Evolutionary conservation across 2,329 filamentous ascomycete genomes (phyloP), one percentile per base, ranked within the genome.

Genomic region (Alternaria sp.): DNA sequence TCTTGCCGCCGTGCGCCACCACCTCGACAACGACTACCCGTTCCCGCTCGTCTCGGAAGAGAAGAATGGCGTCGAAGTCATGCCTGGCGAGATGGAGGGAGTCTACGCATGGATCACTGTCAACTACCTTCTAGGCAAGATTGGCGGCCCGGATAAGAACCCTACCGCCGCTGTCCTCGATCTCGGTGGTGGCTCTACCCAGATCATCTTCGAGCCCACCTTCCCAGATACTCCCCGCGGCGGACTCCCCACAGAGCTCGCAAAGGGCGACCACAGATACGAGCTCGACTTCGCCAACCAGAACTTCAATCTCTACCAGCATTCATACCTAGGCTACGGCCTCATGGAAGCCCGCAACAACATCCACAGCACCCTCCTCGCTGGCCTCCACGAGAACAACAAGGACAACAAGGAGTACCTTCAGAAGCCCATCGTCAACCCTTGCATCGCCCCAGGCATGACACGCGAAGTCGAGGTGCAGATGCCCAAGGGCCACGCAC

Each of bases 21-120:
- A 94, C 69, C 85, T 99, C 25, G 96, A 99, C 83, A 93, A 89
- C 21, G 87, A 89, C 63, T 99, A 96, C 76, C 96, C 96, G 12
- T 99, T 99, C 87, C 93, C 96, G 0, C 92, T 99, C 45, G 91
- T 99, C 59, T 91, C 92, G 12, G 87, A 89, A 68, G 92, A 93
- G 74, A 90, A 95, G 71, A 89, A 92, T 59, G 96, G 96, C 60
- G 93, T 99, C 26, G 89, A 93, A 67, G 96, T 99, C 80, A 99
- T 99, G 96, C 94, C 97, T 74, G 96, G 96, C 66, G 93, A 92
- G 54, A 92, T 97, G 76, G 96, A 99, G 83, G 96, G 96, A 78
- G 95, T 99, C 28, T 99, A 97, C 78, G 96, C 96, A 57, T 99
- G 96, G 96, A 97, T 99, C 80, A 99, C 96, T 7, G 96, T 93